These are phyloP conservation scores for Grifola frondosa DNA, from an alignment of 1,284 basidiomycete species.

Conservation along the genomic window DNA sequence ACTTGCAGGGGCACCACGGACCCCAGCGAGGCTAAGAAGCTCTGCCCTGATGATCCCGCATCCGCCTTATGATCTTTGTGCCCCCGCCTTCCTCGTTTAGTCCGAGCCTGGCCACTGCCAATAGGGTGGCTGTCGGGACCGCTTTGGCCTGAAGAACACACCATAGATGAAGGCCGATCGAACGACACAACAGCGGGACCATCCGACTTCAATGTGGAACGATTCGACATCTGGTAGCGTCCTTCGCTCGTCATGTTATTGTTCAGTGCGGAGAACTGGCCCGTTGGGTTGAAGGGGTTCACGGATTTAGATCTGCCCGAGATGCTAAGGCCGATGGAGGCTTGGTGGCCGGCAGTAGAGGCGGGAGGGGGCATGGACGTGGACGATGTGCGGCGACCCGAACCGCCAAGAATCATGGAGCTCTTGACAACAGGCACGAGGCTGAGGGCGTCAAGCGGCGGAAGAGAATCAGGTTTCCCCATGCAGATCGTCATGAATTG, in stretches of 20 bases:
- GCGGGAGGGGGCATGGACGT: slow-evolving; percentile 38
- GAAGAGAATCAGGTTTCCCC: slow-evolving; percentile 89
- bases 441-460: slow-evolving; percentile 87
- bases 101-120: slow-evolving; percentile 64
- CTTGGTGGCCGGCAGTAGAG: slow-evolving; percentile 42
- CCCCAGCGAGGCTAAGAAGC: slow-evolving; percentile 37
- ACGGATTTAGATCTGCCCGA: slow-evolving; percentile 44
- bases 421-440: slow-evolving; percentile 72
- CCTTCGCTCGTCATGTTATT: slow-evolving; percentile 72
- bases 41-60: slow-evolving; percentile 22
- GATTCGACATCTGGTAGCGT: slow-evolving; percentile 55
- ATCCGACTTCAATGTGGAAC: slow-evolving; percentile 38
- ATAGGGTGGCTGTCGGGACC: slow-evolving; percentile 52
- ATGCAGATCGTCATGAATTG: slow-evolving; percentile 96
- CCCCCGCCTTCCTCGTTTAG: slow-evolving; percentile 69
- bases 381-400: slow-evolving; percentile 51
- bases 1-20: slow-evolving; percentile 74
- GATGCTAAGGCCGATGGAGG: slow-evolving; percentile 57
- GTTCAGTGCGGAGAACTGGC: slow-evolving; percentile 63
- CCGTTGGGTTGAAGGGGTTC: slow-evolving; percentile 62
- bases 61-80: slow-evolving; percentile 44
- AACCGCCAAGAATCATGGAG: slow-evolving; percentile 57
- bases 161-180: slow-evolving; percentile 56
- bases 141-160: slow-evolving; percentile 76
- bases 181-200: slow-evolving; percentile 44